Evolutionary conservation across 192 early-diverging fungal genomes (phyloP).

Genomic region (Podila epigama): DNA sequence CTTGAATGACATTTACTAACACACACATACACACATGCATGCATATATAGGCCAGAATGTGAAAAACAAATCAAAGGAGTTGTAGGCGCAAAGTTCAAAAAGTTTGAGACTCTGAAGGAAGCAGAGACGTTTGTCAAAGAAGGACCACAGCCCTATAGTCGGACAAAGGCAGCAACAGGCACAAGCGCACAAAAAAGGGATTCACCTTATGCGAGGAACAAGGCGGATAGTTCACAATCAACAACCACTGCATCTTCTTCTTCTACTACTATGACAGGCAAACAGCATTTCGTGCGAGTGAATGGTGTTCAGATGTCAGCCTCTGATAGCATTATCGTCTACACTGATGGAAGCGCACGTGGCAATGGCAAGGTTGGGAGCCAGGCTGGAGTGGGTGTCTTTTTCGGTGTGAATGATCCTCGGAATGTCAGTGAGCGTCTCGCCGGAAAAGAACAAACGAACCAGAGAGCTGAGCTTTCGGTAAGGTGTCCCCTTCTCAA

Average conservation of each 20-base stretch:
- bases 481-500: conserved; percentile 20
- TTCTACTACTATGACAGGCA: not conserved
- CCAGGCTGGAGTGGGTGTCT: conserved; percentile 86
- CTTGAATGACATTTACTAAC: not conserved
- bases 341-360: conserved; percentile 84
- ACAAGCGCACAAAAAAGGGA: not conserved
- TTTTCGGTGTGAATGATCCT: conserved; percentile 74
- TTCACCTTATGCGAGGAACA: not conserved
- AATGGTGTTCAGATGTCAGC: conserved; percentile 15
- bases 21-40: not conserved
- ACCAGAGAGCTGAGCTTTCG: conserved; percentile 77
- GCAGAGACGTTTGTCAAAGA: conserved; percentile 59
- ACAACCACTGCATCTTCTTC: not conserved
- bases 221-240: not conserved
- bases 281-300: conserved; percentile 4
- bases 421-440: conserved; percentile 70
- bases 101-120: conserved; percentile 61
- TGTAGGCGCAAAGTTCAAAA: conserved; percentile 66
- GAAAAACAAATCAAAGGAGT: conserved; percentile 59
- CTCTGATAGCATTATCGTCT: conserved; percentile 55
- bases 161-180: not conserved
- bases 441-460: conserved; percentile 63
- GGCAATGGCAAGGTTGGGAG: conserved; percentile 73
- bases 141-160: conserved; percentile 6
- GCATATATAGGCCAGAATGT: conserved; percentile 65